These are phyloP conservation scores for Prunus mume DNA, from an alignment of 306 rosid species.

Conservation along the genomic window DNA sequence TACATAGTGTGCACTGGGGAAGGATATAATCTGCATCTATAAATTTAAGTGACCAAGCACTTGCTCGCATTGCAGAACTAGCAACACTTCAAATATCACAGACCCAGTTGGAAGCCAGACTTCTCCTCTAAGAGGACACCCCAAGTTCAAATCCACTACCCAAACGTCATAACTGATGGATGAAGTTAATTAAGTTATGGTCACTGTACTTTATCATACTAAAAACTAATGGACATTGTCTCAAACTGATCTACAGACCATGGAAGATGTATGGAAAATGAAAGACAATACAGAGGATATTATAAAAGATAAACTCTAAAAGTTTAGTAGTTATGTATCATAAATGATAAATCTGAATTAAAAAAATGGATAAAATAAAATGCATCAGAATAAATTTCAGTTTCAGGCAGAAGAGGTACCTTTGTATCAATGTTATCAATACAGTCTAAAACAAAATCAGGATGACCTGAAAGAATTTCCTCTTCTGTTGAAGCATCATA, in stretches of 20 bases:
- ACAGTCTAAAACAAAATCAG: conserved; percentile 91
- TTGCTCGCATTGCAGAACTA: not conserved
- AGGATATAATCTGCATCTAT: not conserved
- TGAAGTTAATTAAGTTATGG: conserved; percentile 2
- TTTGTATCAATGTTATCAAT: conserved; percentile 95
- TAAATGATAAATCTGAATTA: not conserved
- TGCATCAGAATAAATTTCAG: not conserved
- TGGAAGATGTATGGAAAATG: not conserved
- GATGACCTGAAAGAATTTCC: conserved; percentile 84
- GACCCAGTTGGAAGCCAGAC: not conserved
- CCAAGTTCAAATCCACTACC: not conserved
- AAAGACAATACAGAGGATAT: not conserved
- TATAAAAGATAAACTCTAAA: not conserved
- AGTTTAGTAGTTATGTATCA: not conserved
- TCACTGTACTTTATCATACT: not conserved
- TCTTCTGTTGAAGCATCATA: conserved; percentile 90
- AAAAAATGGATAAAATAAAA: not conserved
- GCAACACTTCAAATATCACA: not conserved
- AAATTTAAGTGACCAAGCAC: not conserved
- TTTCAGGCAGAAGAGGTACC: conserved; percentile 41
- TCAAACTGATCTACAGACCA: not conserved
- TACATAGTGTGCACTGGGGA: not conserved
- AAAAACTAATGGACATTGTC: not conserved
- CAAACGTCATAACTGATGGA: not conserved
- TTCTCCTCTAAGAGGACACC: not conserved